Evolutionary conservation across 495 filamentous ascomycete genomes (phyloP), one percentile per base, ranked within the genome.

Genomic region (Cercophora scortea): DNA sequence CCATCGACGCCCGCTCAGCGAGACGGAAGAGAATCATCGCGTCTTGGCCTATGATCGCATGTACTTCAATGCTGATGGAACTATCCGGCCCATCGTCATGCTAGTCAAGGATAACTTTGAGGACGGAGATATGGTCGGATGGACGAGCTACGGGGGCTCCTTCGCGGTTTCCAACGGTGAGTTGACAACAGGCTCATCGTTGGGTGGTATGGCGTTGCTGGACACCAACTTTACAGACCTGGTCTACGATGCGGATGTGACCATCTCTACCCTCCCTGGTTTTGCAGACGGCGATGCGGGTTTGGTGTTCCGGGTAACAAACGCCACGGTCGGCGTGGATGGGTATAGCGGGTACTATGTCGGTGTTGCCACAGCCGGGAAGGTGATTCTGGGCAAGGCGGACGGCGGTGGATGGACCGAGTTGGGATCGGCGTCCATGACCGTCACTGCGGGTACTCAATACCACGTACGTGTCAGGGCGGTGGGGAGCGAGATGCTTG

Each of bases 11-110:
- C 64, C 62, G 11, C 57, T 71, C 0, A 69, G 66, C 51, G 72
- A 74, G 35, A 67, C 64, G 2, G 68, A 64, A 33, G 65, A 61
- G 19, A 69, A 75, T 47, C 66, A 78, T 53, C 71, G 73, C 6
- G 67, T 73, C n/a, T 53, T 68, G 2, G 71, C 70, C 13, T 70
- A 76, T 16, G 75, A 78, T 54, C 68, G 70, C 16, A 70, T 76
- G 70, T 67, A 70, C 49, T 76, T 78, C 54, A 68, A 74, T 47
- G 62, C 58, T 8, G 57, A 65, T 8, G 74, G 71, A 16, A 67
- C 65, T 32, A 75, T 78, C 36, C 42, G 55, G 32, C 64, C 66
- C 1, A 60, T 78, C 5, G 63, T 51, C 16, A 77, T 77, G 64
- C 67, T 73, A 7, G 63, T 62, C 2, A 64, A 67, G 53, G 70